These are phyloP conservation scores for Daldinia concentrica DNA, from an alignment of 495 filamentous ascomycete species.

Conservation along the genomic window DNA sequence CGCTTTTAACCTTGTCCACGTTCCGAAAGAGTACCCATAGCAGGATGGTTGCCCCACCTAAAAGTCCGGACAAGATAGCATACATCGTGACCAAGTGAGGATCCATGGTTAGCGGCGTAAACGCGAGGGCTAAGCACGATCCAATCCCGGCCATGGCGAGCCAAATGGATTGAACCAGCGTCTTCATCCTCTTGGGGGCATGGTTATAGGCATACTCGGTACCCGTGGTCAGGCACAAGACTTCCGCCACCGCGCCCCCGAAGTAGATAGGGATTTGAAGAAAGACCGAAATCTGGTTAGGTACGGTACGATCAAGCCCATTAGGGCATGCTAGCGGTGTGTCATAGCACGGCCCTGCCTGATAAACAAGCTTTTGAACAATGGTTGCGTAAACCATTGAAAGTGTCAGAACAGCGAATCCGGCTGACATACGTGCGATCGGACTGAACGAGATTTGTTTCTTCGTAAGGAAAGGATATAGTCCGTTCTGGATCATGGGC, in stretches of 20 bases:
- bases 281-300: conserved; percentile 53
- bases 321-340: conserved; percentile 51
- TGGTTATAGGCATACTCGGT: conserved; percentile 65
- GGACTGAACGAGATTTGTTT: conserved; percentile 55
- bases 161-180: conserved; percentile 44
- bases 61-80: conserved; percentile 47
- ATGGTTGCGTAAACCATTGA: conserved; percentile 61
- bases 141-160: conserved; percentile 55
- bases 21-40: conserved; percentile 22
- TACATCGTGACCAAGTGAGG: conserved; percentile 60
- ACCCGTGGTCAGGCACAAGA: conserved; percentile 54
- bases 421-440: conserved; percentile 61
- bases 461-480: conserved; percentile 57
- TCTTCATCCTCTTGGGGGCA: conserved; percentile 53
- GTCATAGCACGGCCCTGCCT: conserved; percentile 61
- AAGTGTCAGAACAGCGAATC: conserved; percentile 54
- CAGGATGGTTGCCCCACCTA: conserved; percentile 17
- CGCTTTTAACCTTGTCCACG: conserved; percentile 12
- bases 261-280: conserved; percentile 55
- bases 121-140: conserved; percentile 53
- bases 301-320: conserved; percentile 30
- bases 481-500: conserved; percentile 54
- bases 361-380: conserved; percentile 59
- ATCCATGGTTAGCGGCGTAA: conserved; percentile 54
- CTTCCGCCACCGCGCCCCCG: conserved; percentile 52